Conservation (phyloP, 345 rosid species). For the Salix arbutifolia region DNA sequence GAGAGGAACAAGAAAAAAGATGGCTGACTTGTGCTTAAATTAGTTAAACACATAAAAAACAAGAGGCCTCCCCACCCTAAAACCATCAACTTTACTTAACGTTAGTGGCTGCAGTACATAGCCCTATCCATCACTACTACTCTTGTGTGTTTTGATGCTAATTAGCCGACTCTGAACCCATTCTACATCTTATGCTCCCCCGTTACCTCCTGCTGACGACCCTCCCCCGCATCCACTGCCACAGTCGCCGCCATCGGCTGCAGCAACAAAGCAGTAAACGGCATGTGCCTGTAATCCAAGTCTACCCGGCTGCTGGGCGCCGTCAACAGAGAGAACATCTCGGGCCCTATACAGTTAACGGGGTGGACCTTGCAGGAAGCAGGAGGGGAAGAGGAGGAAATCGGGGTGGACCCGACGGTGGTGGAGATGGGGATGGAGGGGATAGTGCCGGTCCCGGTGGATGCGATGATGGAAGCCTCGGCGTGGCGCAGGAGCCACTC, state of each 20-base stretch:
- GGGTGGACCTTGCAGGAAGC: slow-evolving; percentile 28
- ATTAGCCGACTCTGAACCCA: not conserved
- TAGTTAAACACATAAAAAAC: not conserved
- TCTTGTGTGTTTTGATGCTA: not conserved
- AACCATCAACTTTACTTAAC: not conserved
- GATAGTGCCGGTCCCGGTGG: slow-evolving; percentile 51
- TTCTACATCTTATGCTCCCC: not conserved
- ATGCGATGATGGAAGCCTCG: slow-evolving; percentile 53
- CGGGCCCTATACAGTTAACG: slow-evolving; percentile 6
- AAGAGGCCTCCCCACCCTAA: not conserved
- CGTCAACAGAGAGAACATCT: slow-evolving; percentile 16
- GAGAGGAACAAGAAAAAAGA: not conserved
- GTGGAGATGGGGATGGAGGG: slow-evolving; percentile 39
- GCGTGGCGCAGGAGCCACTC: slow-evolving; percentile 67
- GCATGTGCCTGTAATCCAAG: slow-evolving; percentile 51
- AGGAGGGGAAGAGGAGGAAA: slow-evolving; percentile 27
- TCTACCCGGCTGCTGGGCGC: slow-evolving; percentile 40
- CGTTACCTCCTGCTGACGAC: slow-evolving; percentile 2
- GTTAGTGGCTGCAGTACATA: not conserved
- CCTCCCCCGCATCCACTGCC: slow-evolving; percentile 11
- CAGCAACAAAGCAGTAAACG: slow-evolving; percentile 52
- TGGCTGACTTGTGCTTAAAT: not conserved
- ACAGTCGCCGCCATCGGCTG: slow-evolving; percentile 33
- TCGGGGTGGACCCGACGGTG: slow-evolving; percentile 25
- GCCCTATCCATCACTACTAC: not conserved